Base-by-base conservation (phyloP, 1,139 yeast genomes). In the Taphrina wiesneri region DNA sequence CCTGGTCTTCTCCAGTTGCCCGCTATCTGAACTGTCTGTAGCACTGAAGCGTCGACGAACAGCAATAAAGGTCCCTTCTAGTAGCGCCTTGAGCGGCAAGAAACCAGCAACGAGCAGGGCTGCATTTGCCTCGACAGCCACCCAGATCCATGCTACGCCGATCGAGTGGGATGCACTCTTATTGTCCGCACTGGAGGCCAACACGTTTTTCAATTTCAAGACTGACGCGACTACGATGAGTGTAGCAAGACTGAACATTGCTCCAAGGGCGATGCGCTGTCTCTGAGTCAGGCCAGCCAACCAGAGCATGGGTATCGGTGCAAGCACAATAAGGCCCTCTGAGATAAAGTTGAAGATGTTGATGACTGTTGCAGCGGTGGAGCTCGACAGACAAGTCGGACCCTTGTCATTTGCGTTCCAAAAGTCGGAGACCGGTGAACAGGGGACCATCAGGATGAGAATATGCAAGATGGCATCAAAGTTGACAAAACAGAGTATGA, bases 271-370 rank as follows among this genome's bases (percentile, higher is more conserved):
- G 17, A 51, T 19, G 9, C 56, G 52, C 30, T 60, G 64, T 4
- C 57, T 23, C 21, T 28, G 21, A 11, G 43, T 17, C 30, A 60
- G 41, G 13, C 64, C 64, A 15, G 64, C 64, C 49, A 60, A 26
- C 64, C 64, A 60, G 4, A 60, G 57, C 41, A 60, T 34, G 19
- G 64, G 64, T 13, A 60, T 60, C 15, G 64, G 64, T n/a, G 64
- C 64, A 3, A 60, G 19, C 7, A 60, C 64, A 23, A 60, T 41
- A 34, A 60, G 30, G 2, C 34, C 41, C 43, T 60, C 64, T 7
- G 57, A 51, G 41, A 51, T 15, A 25, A 60, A 60, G 47, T 51
- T 60, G 43, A 60, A 60, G 39, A 49, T 46, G 28, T 60, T 60
- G 51, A 60, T 46, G 21, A 60, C 25, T 9, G 47, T 49, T 17